Conservation (phyloP, 306 rosid species). For the Cercis canadensis region DNA sequence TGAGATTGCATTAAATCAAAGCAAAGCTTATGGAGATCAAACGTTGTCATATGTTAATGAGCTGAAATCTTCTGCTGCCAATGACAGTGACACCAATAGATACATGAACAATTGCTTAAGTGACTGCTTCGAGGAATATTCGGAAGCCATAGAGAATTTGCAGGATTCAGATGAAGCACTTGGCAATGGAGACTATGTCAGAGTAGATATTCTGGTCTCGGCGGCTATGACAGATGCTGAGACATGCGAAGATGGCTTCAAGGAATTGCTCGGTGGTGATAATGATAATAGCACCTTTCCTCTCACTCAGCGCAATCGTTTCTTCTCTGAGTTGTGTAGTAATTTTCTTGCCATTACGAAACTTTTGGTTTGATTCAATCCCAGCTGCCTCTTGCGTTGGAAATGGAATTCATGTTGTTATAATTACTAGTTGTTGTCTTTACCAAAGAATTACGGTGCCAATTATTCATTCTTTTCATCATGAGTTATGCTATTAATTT, state of each 20-base stretch:
- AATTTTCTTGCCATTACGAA: slow-evolving; percentile 43
- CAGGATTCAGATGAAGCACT: slow-evolving; percentile 34
- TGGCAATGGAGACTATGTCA: slow-evolving; percentile 32
- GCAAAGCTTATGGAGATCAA: slow-evolving; percentile 17
- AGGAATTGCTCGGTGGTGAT: slow-evolving; percentile 6
- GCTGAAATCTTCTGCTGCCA: slow-evolving; percentile 27
- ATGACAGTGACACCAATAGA: neutral
- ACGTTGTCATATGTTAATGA: slow-evolving; percentile 27
- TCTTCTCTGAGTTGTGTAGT: slow-evolving; percentile 45
- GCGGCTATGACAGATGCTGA: slow-evolving; percentile 52
- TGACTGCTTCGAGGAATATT: slow-evolving; percentile 40
- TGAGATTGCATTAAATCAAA: slow-evolving; percentile 41
- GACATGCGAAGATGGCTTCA: slow-evolving; percentile 50
- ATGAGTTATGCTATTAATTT: too few species aligned
- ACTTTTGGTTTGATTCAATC: slow-evolving; percentile 32
- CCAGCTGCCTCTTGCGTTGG: too few species aligned
- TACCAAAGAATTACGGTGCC: too few species aligned
- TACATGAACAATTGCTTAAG: slow-evolving; percentile 17
- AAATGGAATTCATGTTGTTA: neutral
- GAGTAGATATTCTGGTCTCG: slow-evolving; percentile 27
- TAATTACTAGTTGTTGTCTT: too few species aligned
- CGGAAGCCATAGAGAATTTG: slow-evolving; percentile 41
- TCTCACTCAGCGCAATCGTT: slow-evolving; percentile 31
- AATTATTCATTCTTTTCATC: too few species aligned
- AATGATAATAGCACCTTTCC: slow-evolving; percentile 1